Evolutionary conservation across 345 rosid genomes (phyloP).

Genomic region (Gossypium australe): DNA sequence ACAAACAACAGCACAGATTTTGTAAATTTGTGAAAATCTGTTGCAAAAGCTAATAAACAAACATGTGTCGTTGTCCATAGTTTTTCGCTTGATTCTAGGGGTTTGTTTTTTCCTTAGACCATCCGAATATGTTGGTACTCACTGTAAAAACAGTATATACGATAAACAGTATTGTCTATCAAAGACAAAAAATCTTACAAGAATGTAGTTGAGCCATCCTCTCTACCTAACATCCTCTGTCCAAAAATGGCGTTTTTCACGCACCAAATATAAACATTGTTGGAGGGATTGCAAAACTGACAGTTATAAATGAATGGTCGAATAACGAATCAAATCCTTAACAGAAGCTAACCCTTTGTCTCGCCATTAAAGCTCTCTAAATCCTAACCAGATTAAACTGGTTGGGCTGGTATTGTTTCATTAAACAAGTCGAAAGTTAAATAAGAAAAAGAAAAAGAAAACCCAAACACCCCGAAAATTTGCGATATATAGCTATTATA

Average conservation of each 20-base stretch:
- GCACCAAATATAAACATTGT: background rate
- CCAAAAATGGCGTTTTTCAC: background rate
- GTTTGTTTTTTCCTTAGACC: background rate
- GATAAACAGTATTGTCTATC: background rate
- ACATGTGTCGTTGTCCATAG: no score
- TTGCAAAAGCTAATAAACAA: no score
- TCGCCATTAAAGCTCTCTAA: background rate
- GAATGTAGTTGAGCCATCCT: background rate
- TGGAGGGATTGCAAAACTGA: background rate
- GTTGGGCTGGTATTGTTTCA: slow-evolving; percentile 7
- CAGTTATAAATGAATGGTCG: no score
- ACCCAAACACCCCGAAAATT: no score
- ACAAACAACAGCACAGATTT: no score
- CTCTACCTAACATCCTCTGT: background rate
- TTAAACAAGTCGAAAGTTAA: background rate
- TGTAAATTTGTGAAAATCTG: no score
- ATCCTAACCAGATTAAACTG: background rate
- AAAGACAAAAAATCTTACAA: background rate
- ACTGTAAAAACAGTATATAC: background rate
- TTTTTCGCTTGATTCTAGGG: background rate
- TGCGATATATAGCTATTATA: background rate
- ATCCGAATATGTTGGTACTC: background rate
- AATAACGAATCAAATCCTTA: no score
- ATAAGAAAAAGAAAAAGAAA: no score
- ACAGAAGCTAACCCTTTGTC: background rate